Evolutionary conservation across 495 filamentous ascomycete species (phyloP), one percentile per base, ranked within the genome.

Genomic region (Aspergillus kassunensis): DNA sequence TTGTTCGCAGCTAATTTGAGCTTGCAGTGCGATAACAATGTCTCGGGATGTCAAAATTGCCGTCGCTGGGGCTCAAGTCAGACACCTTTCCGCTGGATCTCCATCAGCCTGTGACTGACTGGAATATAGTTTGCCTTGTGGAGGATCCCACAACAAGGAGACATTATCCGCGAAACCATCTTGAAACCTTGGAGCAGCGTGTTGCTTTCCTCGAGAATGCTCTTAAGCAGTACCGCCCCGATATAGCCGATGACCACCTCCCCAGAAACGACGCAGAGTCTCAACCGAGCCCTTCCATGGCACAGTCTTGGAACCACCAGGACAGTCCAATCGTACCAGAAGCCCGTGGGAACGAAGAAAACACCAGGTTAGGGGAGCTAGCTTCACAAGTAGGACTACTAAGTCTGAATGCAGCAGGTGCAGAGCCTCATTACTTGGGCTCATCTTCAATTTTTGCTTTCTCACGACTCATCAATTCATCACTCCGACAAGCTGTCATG

Each of bases 121-220:
- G 24, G 4, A 9, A 9, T 9, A 39, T 18, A 19, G 18, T 34
- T 12, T 34, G 31, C n/a, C 31, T 34, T 13, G 36, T 60, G 18
- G 57, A 60, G 40, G 57, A 60, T 39, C 57, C 57, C 1, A 30
- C 27, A 19, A 57, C 54, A 4, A 54, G 34, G 37, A n/a, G n/a
- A 37, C 53, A 41, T 13, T 43, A 21, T 30, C 57, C 57, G 27
- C 57, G 54, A n/a, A 48, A 57, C 29, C 57, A 60, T n/a, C 13
- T 57, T 2, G 31, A 57, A 45, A 45, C 41, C 2, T 21, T 60
- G 20, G 57, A 60, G 34, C 25, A 16, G 13, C 57, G 57, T 11
- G 27, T 60, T 9, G 48, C 37, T 3, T 33, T 33, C 2, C 54
- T 60, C 6, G 57, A 60, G 30, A 34, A 42, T 20, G 27, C 19